Evolutionary conservation across 2,329 filamentous ascomycete genomes (phyloP).

Genomic region (Venturia carpophila): DNA sequence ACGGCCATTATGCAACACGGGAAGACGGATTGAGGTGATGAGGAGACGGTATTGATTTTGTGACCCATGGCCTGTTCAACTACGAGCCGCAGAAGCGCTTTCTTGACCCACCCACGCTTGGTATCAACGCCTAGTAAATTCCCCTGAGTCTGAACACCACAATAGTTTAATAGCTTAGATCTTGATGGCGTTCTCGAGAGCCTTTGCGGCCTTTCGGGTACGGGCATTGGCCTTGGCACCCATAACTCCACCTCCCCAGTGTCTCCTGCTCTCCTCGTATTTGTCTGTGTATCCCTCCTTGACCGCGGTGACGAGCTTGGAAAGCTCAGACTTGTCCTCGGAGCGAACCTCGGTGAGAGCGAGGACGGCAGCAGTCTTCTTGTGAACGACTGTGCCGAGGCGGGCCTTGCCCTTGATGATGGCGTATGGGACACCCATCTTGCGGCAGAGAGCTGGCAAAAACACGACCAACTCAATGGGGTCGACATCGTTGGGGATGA

Average conservation of each 20-base stretch:
- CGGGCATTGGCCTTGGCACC: slow-evolving; percentile 79
- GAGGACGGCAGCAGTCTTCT: slow-evolving; percentile 97
- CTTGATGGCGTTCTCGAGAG: slow-evolving; percentile 90
- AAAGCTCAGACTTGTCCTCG: slow-evolving; percentile 97
- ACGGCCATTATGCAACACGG: neutral
- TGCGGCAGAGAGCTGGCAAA: slow-evolving; percentile 97
- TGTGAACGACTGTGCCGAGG: slow-evolving; percentile 98
- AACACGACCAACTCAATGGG: slow-evolving; percentile 99
- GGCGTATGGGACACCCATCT: slow-evolving; percentile 99
- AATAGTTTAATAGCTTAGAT: slow-evolving; percentile 55
- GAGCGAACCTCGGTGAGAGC: slow-evolving; percentile 93
- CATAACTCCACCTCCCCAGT: slow-evolving; percentile 99
- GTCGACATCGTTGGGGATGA: slow-evolving; percentile 99
- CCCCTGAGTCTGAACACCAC: neutral
- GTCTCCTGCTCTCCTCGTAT: slow-evolving; percentile 81
- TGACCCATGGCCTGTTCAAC: slow-evolving; percentile 6
- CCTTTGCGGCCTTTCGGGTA: slow-evolving; percentile 86
- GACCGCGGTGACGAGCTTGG: slow-evolving; percentile 91
- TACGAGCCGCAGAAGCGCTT: slow-evolving; percentile 9
- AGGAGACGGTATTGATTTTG: slow-evolving; percentile 10
- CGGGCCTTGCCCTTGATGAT: slow-evolving; percentile 99
- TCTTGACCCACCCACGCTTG: slow-evolving; percentile 9
- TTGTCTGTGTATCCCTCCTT: slow-evolving; percentile 98
- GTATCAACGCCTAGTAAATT: slow-evolving; percentile 9
- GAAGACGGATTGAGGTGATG: neutral